Percentiles rank a stretch among this genome's conserved stretches.
Evolutionary conservation across 495 filamentous ascomycete species (phyloP).

Genomic region (Extremus antarcticus): DNA sequence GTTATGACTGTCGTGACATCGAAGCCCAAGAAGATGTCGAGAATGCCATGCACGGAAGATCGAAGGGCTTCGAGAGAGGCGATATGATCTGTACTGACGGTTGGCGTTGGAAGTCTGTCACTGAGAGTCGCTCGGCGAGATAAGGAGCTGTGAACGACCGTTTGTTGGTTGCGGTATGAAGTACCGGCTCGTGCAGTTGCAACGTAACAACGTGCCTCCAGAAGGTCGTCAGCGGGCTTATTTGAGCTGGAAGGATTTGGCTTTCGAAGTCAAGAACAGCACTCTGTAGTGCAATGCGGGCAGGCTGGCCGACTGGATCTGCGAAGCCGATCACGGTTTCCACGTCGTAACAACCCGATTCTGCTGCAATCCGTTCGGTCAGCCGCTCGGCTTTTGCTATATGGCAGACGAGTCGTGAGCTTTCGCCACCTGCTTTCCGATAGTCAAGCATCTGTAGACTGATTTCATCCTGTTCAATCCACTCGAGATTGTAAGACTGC

Average conservation of each 20-base stretch:
- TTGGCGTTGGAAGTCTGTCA: slow-evolving; percentile 8
- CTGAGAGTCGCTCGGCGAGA: slow-evolving; percentile 10
- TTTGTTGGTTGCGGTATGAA: slow-evolving; percentile 12
- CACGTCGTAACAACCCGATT: background rate
- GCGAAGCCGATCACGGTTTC: background rate
- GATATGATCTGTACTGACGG: background rate
- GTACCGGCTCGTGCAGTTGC: slow-evolving; percentile 12
- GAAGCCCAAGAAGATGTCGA: slow-evolving; percentile 2
- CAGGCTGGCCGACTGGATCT: background rate
- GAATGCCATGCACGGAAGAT: background rate
- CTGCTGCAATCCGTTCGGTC: slow-evolving; percentile 2
- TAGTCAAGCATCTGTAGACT: slow-evolving; percentile 8
- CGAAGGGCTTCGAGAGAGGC: slow-evolving; percentile 1
- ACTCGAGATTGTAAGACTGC: background rate
- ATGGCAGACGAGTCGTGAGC: slow-evolving; percentile 3
- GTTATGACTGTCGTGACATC: background rate
- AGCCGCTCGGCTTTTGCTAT: slow-evolving; percentile 2
- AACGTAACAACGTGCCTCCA: slow-evolving; percentile 4
- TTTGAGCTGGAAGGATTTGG: background rate
- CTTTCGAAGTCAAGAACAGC: background rate
- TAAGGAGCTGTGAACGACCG: slow-evolving; percentile 9
- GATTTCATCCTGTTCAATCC: slow-evolving; percentile 1
- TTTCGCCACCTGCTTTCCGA: background rate
- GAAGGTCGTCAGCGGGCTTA: background rate
- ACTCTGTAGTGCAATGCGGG: background rate